Percentiles rank a stretch among this genome's conserved stretches.
These are phyloP conservation scores for Pseudocohnilembus persalinus DNA, from an alignment of 169 alveolate species.

Conservation along the genomic window DNA sequence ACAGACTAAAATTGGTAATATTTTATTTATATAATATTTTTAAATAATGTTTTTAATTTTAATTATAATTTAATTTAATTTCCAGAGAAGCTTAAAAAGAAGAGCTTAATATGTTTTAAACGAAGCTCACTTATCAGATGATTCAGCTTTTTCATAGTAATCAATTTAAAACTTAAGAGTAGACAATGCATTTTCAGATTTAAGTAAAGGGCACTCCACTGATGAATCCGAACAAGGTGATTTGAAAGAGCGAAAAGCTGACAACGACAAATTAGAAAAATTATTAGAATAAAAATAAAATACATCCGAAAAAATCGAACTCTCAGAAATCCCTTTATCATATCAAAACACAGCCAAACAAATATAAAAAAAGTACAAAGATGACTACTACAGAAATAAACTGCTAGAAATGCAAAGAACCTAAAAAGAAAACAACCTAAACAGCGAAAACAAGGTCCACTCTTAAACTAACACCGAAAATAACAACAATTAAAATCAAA, in stretches of 20 bases:
- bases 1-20: conserved; percentile 10
- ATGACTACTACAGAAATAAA: background rate
- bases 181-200: conserved; percentile 5
- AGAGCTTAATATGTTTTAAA: background rate
- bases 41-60: background rate
- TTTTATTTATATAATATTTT: background rate
- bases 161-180: conserved; percentile 1
- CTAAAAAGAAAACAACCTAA: background rate
- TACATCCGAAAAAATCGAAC: background rate
- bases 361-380: background rate
- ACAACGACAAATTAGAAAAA: background rate
- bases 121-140: conserved; percentile 9
- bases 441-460: too few relatives aligned
- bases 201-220: conserved; percentile 7
- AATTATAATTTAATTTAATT: background rate
- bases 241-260: background rate
- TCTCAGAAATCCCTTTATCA: background rate
- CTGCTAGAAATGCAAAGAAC: background rate
- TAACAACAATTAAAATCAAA: background rate
- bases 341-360: background rate
- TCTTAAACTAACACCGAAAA: too few relatives aligned
- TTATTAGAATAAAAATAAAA: background rate
- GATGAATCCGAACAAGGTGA: conserved; percentile 25
- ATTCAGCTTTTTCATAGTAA: background rate
- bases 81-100: conserved; percentile 10